Evolutionary conservation across 2,329 filamentous ascomycete genomes (phyloP), one percentile per base, ranked within the genome.

Genomic region (Trichoderma semiorbis): DNA sequence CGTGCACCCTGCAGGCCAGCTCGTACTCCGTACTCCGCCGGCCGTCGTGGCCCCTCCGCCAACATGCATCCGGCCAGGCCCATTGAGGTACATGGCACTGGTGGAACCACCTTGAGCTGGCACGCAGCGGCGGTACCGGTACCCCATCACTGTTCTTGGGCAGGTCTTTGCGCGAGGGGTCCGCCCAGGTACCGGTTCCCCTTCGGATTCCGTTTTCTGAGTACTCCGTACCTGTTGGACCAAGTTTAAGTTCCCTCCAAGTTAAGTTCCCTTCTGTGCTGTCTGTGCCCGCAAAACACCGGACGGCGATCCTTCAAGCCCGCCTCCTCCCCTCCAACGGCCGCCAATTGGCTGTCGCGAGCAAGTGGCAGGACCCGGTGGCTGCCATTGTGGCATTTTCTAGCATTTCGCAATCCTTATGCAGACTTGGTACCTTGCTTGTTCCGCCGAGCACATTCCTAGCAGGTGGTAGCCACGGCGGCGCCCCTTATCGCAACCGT

Each of bases 111-210:
- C 55, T 18, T 69, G 39, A 18, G 67, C 43, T 69, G 57, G 67
- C 67, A 69, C 53, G 53, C 53, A 61, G 55, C 55, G 28, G 66
- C 55, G 55, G 66, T 69, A 69, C 66, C 55, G 55, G 55, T 61
- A 61, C 55, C 58, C 66, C 66, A 50, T 60, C 63, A 16, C 63
- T 11, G 30, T 3, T n/a, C 39, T 16, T 66, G 63, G 43, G 28
- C 43, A 66, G 63, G 63, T 26, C 43, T 34, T 21, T 60, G 57
- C n/a, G 63, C 43, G 11, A 8, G 43, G 63, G n/a, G 39, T n/a
- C 43, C 63, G 32, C 30, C 43, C 47, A 36, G 63, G 63, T 53
- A 65, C 61, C 36, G 43, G 36, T 21, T 43, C 32, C 34, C 32
- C 24, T 28, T 43, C 53, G 18, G 64, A 21, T 57, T 57, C 34